A percentile compares a stretch with the other conserved stretches of the same genome.
These are phyloP conservation scores for Bidens hawaiensis DNA, from an alignment of 140 eudicot species.

Conservation along the genomic window DNA sequence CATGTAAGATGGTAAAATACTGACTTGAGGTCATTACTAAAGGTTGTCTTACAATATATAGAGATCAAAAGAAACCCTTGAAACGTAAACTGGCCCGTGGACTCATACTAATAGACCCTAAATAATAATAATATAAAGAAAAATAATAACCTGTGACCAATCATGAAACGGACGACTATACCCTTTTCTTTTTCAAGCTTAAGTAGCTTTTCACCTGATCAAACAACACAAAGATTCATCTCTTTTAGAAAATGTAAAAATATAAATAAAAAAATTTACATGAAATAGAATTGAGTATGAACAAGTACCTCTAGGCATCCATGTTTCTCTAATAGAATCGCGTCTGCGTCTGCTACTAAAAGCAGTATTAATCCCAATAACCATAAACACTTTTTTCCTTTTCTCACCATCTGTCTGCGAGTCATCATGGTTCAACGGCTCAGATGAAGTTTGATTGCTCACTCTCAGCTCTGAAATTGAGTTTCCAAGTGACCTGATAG, in stretches of 20 bases:
- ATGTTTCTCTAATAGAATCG: constrained; percentile 86
- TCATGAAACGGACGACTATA: constrained; percentile 77
- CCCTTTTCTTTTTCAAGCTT: constrained; percentile 85
- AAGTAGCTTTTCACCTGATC: constrained; percentile 67
- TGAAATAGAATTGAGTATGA: no score
- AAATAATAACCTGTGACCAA: constrained; percentile 72
- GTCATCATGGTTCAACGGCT: constrained; percentile 24
- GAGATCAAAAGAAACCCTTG: no score
- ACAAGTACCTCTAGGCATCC: constrained; percentile 94
- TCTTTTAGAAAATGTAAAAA: not conserved
- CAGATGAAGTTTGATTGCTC: constrained; percentile 46
- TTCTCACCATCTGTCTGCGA: constrained; percentile 19
- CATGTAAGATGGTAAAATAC: no score
- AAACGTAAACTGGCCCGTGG: no score
- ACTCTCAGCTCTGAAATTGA: constrained; percentile 77
- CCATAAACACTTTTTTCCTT: constrained; percentile 71
- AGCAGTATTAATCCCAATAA: no score
- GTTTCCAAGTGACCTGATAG: constrained; percentile 71
- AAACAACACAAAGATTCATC: constrained; percentile 11
- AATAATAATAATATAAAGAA: not conserved
- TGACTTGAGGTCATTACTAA: no score
- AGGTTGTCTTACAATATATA: no score
- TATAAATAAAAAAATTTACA: no score
- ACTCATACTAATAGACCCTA: no score
- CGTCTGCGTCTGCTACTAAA: constrained; percentile 94